Evolutionary conservation across 2,329 filamentous ascomycete species (phyloP), one percentile per base, ranked within the genome.

Genomic region (Simplicillium sp.): DNA sequence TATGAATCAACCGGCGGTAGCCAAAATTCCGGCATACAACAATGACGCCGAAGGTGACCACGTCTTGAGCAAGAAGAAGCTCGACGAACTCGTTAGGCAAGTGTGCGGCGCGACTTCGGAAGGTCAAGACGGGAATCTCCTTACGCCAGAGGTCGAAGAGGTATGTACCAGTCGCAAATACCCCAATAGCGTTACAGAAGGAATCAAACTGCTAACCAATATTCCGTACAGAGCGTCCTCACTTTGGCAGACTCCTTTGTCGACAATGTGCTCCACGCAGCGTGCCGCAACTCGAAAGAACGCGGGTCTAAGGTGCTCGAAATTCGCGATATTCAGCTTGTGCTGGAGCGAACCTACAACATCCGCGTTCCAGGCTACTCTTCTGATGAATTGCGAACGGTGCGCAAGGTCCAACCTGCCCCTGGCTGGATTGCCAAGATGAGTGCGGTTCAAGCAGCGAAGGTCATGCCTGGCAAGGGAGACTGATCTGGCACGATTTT

Each of bases 61-160:
- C 34, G 84, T 98, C 1, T 70, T 98, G n/a, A 94, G 84, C 66
- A 96, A 96, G 76, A 94, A 94, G 67, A 97, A 95, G 66, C 73
- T 98, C 33, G 89, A 98, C 55, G 90, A 96, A 58, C 73, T 98
- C 31, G 89, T 97, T 8, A 80, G 89, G 38, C 90, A 97, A 62
- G 88, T 97, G 44, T 94, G 87, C 29, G 89, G 89, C 40, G 84
- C 83, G 9, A 81, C 79, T 18, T 75, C 78, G 1, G 82, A 86
- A 46, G 71, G 76, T n/a, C 74, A 78, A 37, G 83, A 86, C 48
- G 80, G 80, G 45, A 87, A 90, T 56, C 76, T 82, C 31, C 67
- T 97, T 49, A 87, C 87, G 20, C 87, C 92, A 1, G 92, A 97
- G 51, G 90, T 95, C 38, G 92, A 98, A 75, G 90, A 97, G 73